Conservation (phyloP, 768 basidiomycete genomes). For the Trametes elegans region DNA sequence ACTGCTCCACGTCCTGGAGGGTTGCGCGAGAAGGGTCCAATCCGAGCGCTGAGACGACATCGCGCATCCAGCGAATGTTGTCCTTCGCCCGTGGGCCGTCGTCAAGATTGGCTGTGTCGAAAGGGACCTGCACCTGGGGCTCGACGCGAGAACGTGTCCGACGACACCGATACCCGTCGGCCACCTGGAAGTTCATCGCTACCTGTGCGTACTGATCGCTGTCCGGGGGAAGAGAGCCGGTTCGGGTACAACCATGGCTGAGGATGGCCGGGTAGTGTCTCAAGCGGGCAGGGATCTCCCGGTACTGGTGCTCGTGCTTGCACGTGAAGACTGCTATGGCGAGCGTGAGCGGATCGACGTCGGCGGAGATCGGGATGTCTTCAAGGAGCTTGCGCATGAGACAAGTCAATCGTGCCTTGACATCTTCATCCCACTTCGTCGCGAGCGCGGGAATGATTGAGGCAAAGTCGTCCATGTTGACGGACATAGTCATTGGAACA, state of each 20-base stretch:
- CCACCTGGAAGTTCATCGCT: too few relatives aligned
- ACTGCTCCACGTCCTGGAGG: background rate
- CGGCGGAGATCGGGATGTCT: conserved; percentile 59
- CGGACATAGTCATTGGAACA: background rate
- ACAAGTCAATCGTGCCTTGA: too few relatives aligned
- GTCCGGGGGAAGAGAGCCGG: too few relatives aligned
- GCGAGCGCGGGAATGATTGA: background rate
- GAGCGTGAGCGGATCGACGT: conserved; percentile 78
- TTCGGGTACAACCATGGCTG: background rate
- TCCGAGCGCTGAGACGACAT: background rate
- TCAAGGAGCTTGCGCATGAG: background rate
- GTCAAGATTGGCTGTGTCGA: too few relatives aligned
- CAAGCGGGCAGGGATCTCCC: too few relatives aligned
- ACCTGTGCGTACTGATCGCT: too few relatives aligned
- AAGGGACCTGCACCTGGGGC: background rate
- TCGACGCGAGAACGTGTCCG: background rate
- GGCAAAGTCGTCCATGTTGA: background rate
- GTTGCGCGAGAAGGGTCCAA: background rate
- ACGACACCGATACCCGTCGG: too few relatives aligned
- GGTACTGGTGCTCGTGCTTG: background rate
- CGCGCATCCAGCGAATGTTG: background rate
- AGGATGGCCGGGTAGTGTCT: background rate
- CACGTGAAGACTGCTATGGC: conserved; percentile 41
- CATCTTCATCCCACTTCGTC: background rate
- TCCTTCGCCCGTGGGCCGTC: background rate